Percentiles rank a stretch among this genome's conserved stretches.
phyloP scores from a whole-genome alignment of 2,329 filamentous ascomycete species.

The Simplicillium aogashimaense region DNA sequence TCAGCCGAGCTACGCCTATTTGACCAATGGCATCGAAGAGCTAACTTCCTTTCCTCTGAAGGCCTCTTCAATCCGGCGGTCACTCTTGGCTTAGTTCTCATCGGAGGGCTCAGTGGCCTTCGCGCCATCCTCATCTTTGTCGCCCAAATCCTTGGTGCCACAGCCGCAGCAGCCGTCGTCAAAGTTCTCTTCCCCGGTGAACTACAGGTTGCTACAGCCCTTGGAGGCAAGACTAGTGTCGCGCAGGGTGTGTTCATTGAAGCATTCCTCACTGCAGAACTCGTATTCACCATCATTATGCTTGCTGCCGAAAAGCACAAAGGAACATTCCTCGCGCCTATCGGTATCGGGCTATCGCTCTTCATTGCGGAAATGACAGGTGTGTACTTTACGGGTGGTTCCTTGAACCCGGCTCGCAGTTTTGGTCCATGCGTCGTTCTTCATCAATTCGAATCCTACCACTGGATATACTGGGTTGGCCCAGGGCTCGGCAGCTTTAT shows the following conservation, averaged over 20 bases:
- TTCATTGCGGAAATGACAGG: conserved; percentile 35
- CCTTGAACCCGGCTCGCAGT: conserved; percentile 34
- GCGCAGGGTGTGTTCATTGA: conserved; percentile 40
- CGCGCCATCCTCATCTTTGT: conserved; percentile 25
- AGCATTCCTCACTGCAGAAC: conserved; percentile 35
- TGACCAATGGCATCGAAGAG: background rate
- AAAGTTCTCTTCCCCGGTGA: conserved; percentile 9
- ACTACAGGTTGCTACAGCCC: conserved; percentile 26
- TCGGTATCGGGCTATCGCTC: conserved; percentile 35
- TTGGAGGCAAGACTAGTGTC: conserved; percentile 26
- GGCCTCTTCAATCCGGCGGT: conserved; percentile 25
- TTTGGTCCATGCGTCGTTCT: conserved; percentile 36
- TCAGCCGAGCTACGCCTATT: background rate
- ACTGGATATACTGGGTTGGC: conserved; percentile 34
- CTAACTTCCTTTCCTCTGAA: background rate
- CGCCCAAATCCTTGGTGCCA: conserved; percentile 9
- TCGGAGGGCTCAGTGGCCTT: conserved; percentile 33
- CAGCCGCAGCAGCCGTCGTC: conserved; percentile 9
- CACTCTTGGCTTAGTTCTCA: conserved; percentile 41
- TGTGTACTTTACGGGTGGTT: conserved; percentile 37
- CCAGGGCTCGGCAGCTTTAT: conserved; percentile 9
- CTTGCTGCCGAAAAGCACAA: conserved; percentile 39
- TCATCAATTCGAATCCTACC: conserved; percentile 27
- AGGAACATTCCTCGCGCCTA: conserved; percentile 35
- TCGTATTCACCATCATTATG: conserved; percentile 41